Percentiles rank a stretch among this genome's conserved stretches.
Evolutionary conservation across 73 alveolate genomes (phyloP).

Genomic region (Tetrahymena malaccensis): DNA sequence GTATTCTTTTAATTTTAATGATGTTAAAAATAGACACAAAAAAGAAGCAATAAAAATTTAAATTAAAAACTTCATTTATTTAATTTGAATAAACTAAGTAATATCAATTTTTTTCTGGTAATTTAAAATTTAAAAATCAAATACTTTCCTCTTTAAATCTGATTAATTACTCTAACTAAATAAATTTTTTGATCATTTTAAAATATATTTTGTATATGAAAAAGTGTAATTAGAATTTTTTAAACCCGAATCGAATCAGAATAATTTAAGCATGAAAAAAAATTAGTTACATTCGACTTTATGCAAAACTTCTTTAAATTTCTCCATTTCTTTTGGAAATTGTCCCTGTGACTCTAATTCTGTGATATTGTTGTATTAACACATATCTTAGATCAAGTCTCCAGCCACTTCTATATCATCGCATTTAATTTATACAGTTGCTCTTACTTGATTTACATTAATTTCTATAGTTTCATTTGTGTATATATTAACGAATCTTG

Average conservation of each 20-base stretch:
- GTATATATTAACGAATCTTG: not conserved
- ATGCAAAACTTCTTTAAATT: slow-evolving; percentile 21
- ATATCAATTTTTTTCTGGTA: not conserved
- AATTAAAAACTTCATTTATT: not conserved
- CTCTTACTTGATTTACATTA: not conserved
- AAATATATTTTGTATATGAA: no score
- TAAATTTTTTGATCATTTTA: no score
- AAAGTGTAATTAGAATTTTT: not conserved
- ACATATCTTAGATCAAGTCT: slow-evolving; percentile 21
- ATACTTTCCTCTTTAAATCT: not conserved
- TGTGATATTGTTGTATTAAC: slow-evolving; percentile 7
- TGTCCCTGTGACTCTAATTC: slow-evolving; percentile 13
- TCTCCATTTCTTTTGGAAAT: slow-evolving; percentile 31
- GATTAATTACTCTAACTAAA: not conserved
- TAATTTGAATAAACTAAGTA: not conserved
- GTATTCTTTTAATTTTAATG: not conserved
- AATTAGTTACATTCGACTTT: slow-evolving; percentile 3
- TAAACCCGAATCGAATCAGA: not conserved
- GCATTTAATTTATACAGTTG: slow-evolving; percentile 6
- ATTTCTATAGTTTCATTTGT: not conserved
- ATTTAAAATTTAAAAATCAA: not conserved
- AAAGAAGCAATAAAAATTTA: no score
- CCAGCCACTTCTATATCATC: slow-evolving; percentile 31
- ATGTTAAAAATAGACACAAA: not conserved
- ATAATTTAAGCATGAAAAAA: not conserved